These are phyloP conservation scores for Apiotrichum gamsii DNA, from an alignment of 1,284 basidiomycete genomes.

Conservation along the genomic window DNA sequence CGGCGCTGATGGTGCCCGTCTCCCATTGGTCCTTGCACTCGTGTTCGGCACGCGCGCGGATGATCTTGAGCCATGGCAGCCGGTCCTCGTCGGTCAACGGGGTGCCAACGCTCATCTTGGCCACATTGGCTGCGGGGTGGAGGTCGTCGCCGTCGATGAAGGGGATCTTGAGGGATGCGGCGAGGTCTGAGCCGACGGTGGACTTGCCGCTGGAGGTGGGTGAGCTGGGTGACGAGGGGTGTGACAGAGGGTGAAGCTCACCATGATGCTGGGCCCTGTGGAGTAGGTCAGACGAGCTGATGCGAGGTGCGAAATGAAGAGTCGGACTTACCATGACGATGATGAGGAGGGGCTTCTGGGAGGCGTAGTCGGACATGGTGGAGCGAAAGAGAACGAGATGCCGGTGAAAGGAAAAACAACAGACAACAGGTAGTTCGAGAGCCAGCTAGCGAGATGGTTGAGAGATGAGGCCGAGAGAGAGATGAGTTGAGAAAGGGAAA, in stretches of 20 bases:
- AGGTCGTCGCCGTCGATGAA: slow-evolving; percentile 88
- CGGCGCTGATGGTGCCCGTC: slow-evolving; percentile 30
- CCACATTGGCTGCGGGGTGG: slow-evolving; percentile 73
- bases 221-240: not conserved
- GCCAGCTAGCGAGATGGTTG: too few relatives aligned
- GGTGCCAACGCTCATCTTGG: slow-evolving; percentile 77
- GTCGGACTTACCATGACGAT: slow-evolving; percentile 45
- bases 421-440: too few relatives aligned
- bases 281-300: too few relatives aligned
- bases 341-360: slow-evolving; percentile 39
- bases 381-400: not conserved
- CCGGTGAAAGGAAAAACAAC: not conserved
- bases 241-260: slow-evolving; percentile 15
- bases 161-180: slow-evolving; percentile 57
- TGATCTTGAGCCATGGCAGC: slow-evolving; percentile 72
- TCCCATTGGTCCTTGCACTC: slow-evolving; percentile 49
- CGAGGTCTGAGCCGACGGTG: slow-evolving; percentile 66
- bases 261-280: slow-evolving; percentile 40
- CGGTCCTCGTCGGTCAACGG: slow-evolving; percentile 78
- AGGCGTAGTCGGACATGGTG: slow-evolving; percentile 6
- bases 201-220: slow-evolving; percentile 64
- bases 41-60: slow-evolving; percentile 57
- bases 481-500: not conserved
- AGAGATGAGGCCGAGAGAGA: not conserved
- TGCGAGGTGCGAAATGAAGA: too few relatives aligned